Evolutionary conservation across 2,329 filamentous ascomycete species (phyloP), one percentile per base, ranked within the genome.

Genomic region (Stachybotrys elegans): DNA sequence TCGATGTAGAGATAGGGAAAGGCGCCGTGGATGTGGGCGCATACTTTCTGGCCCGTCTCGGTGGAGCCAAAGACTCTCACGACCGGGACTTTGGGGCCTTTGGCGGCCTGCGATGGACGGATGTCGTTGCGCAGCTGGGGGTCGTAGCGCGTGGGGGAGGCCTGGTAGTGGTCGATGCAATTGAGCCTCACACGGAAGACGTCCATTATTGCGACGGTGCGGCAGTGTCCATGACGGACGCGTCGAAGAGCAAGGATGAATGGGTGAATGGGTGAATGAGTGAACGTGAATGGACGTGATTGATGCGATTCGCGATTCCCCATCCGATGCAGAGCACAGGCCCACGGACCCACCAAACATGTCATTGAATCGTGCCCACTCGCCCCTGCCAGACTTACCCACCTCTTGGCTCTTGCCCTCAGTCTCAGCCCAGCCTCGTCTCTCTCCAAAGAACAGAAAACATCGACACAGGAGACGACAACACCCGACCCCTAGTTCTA

Each of bases 1-100:
- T 92, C 85, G 44, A 98, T 74, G 61, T 90, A 97, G n/a, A 97
- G 71, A 60, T 98, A 98, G 2, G 93, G 93, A 57, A 98, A 91
- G 19, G 88, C 90, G 48, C 94, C 93, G 65, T 97, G 93, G 44
- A 98, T 81, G 69, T 98, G 93, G 22, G 88, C 88, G 68, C 93
- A 96, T 14, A 96, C 89, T 60, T 94, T 96, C 67, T 97, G 91
- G 0, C 93, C 93, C 0, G 89, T 93, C 62, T 95, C 89, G 1
- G 92, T 96, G 4, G 90, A 84, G 1, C 93, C 93, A 66, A 97
- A 98, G 11, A 94, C 79, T 51, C 93, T 82, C 48, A 98, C 83
- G 11, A 97, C 81, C 0, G 93, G 92, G 0, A 97, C 82, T 51
- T 82, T 85, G 9, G 87, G 84, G 25, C 80, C 78, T 47, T 80